Evolutionary conservation across 768 basidiomycete species (phyloP), one percentile per base, ranked within the genome.

Genomic region (Russula sp.): DNA sequence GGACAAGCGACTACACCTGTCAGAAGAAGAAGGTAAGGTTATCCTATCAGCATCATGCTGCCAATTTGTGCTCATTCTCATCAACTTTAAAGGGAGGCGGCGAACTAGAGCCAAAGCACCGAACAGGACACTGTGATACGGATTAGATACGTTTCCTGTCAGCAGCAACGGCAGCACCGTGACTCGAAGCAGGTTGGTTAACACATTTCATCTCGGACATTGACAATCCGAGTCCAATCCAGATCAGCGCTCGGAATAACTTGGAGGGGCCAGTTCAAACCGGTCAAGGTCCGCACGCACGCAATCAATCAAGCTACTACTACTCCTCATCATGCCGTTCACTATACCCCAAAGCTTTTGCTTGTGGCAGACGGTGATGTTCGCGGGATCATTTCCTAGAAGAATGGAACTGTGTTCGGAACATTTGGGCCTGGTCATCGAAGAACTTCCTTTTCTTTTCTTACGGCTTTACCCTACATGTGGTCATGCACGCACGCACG

Each of bases 1-100:
- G 34, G 20, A 30, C 51, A 46, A n/a, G 18, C 20, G 60, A 34
- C 60, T 54, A 30, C 34, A 32, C 62, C 62, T 63, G 62, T 34
- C 57, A 48, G 16, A 16, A 40, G 8, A 8, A 30, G 36, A 52
- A 63, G 6, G 48, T 26, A 26, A 42, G 55, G 44, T 28, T 24
- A 26, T 48, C 32, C 2, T 30, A 26, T 26, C 38, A 18, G 18
- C 18, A 44, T 44, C 44, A 44, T 18, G 42, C 22, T 55, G 13
- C 18, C 56, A 44, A 24, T 30, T 16, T 40, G 36, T 30, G 36
- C 16, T 51, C 32, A 57, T 52, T 36, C 40, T 63, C 22, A 44
- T 59, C 63, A 36, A 30, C 11, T 59, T 26, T 32, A 20, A 10
- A 42, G 40, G 10, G 36, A 51, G 50, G 50, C 28, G 30, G 40